Conservation (phyloP, 2,329 filamentous ascomycete genomes). For the Fusarium pseudoanthophilum region DNA sequence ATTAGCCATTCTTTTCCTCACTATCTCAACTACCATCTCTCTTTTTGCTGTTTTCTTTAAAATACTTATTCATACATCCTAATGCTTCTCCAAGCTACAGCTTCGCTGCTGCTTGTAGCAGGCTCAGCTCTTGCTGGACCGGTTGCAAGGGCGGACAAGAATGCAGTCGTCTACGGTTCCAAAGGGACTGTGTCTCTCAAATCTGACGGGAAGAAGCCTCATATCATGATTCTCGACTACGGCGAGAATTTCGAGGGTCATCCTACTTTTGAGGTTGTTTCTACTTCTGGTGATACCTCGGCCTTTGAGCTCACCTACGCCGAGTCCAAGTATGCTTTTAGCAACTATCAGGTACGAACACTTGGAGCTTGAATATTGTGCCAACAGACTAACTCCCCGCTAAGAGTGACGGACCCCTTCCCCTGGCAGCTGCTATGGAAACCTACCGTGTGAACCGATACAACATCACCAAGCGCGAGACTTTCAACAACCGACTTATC, state of each 20-base stretch:
- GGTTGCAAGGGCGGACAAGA: not conserved
- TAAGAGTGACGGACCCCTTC: not conserved
- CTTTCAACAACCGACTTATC: not conserved
- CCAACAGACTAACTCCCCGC: rapidly evolving
- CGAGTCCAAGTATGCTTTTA: not conserved
- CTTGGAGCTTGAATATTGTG: rapidly evolving
- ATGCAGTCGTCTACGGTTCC: not conserved
- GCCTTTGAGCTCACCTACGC: not conserved
- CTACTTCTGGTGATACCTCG: not conserved
- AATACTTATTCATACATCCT: rapidly evolving
- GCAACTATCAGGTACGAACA: not conserved
- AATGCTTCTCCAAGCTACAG: not conserved
- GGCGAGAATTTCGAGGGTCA: not conserved
- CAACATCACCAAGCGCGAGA: not conserved
- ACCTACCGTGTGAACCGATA: not conserved
- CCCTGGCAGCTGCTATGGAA: constrained; percentile 1
- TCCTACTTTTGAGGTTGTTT: not conserved
- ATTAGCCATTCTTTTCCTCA: rapidly evolving
- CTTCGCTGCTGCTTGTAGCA: not conserved
- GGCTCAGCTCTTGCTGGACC: not conserved
- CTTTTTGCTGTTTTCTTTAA: not conserved
- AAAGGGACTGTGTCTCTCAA: not conserved
- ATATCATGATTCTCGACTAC: not conserved
- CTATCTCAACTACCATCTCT: rapidly evolving
- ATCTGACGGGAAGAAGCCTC: not conserved